Evolutionary conservation across 306 rosid genomes (phyloP).

Genomic region (Begonia peltatifolia): DNA sequence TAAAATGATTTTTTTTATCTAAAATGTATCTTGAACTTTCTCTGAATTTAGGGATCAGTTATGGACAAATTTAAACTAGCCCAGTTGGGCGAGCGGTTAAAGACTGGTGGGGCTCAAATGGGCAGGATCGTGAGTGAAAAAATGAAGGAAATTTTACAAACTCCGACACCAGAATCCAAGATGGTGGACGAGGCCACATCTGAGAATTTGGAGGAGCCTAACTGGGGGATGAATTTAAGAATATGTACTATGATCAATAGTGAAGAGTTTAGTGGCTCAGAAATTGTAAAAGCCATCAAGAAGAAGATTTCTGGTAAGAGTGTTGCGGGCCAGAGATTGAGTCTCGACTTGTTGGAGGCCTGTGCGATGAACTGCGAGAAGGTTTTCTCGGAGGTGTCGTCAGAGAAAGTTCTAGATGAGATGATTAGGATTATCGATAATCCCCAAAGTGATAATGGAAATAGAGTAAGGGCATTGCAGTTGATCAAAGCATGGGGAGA

Average conservation of each 20-base stretch:
- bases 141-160: conserved; percentile 53
- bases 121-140: conserved; percentile 50
- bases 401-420: conserved; percentile 68
- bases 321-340: conserved; percentile 32
- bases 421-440: conserved; percentile 41
- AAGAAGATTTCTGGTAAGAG: conserved; percentile 37
- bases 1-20: too few species aligned
- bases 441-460: conserved; percentile 16
- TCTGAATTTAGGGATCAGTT: background rate
- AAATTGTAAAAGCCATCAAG: conserved; percentile 48
- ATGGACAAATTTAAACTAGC: conserved; percentile 56
- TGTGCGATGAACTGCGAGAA: conserved; percentile 67
- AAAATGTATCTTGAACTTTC: too few species aligned
- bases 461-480: conserved; percentile 35
- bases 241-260: conserved; percentile 55
- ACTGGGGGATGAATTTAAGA: conserved; percentile 66
- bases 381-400: conserved; percentile 67
- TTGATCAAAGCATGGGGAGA: conserved; percentile 77
- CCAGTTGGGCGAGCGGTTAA: conserved; percentile 51
- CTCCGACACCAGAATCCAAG: conserved; percentile 60
- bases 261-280: conserved; percentile 44
- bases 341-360: conserved; percentile 58
- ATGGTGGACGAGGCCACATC: conserved; percentile 68
- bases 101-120: conserved; percentile 67
- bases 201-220: conserved; percentile 46